Percentiles rank a stretch among this genome's conserved stretches.
Conservation (phyloP, 2,329 filamentous ascomycete genomes). For the Sporothrix euskadiensis region DNA sequence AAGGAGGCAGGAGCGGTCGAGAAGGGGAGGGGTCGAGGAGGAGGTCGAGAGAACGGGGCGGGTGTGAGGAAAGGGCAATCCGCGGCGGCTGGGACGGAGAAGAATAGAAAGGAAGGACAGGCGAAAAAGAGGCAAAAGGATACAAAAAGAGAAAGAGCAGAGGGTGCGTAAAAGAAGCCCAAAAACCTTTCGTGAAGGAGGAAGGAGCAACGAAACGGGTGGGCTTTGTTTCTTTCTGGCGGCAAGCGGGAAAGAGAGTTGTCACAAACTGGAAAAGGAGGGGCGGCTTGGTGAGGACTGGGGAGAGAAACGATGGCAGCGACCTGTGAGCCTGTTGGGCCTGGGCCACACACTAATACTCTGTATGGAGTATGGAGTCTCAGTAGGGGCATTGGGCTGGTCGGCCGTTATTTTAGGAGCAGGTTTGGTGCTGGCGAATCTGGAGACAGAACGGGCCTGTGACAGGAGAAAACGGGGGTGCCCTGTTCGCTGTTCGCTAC, state of each 20-base stretch:
- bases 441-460: not conserved
- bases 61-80: not conserved
- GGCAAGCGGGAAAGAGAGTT: conserved; percentile 22
- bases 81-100: not conserved
- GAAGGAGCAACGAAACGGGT: conserved; percentile 24
- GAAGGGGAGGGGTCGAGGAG: not conserved
- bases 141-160: not conserved
- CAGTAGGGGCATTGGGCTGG: not conserved
- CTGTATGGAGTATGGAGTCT: not conserved
- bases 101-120: not conserved
- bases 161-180: not conserved
- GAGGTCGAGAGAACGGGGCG: conserved; percentile 11
- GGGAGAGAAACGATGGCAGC: not conserved
- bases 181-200: conserved; percentile 7
- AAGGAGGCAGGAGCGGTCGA: conserved; percentile 20
- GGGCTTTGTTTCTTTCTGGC: conserved; percentile 22
- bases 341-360: not conserved
- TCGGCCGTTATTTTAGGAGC: not conserved
- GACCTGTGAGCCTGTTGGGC: not conserved
- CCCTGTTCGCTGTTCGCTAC: not conserved
- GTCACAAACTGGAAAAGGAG: conserved; percentile 30
- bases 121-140: not conserved
- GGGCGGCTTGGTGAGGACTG: conserved; percentile 17
- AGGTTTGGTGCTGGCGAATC: conserved; percentile 24
- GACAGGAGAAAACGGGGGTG: not conserved